Evolutionary conservation across 768 basidiomycete species (phyloP), one percentile per base, ranked within the genome.

Genomic region (Asterophora parasitica): DNA sequence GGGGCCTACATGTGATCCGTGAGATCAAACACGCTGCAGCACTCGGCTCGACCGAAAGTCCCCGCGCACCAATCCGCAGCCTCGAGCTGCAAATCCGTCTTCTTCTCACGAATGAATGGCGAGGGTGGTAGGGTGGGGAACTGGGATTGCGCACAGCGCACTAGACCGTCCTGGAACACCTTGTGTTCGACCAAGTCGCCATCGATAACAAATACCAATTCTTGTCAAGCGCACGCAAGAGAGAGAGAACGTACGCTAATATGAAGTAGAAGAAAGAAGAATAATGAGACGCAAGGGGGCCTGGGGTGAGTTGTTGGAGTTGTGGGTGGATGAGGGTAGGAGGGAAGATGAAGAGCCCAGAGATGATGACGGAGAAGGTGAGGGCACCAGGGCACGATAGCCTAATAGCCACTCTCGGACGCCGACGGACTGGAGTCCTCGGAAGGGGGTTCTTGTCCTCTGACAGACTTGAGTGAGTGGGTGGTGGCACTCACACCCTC

Each of bases 351-450:
- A 58, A n/a, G 62, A 58, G 67, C 61, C 47, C 49, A 67, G 64
- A 65, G 55, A 67, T 53, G 52, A 53, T 54, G 44, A 55, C 52
- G 50, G 32, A 50, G 23, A 50, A 49, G 47, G n/a, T n/a, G n/a
- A 38, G 51, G 33, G 44, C 48, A 48, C 36, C 47, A 36, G 37
- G 26, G 40, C 42, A 44, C 42, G 43, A 60, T 42, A 31, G 44
- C 56, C 74, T 65, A 75, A 60, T 66, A 75, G 40, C 71, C 74
- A 35, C 68, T 66, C 58, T 78, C 76, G 44, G 78, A 75, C 16
- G 74, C 67, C 5, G 76, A 71, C 12, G 77, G 72, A 56, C 67
- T 83, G 7, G 83, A 84, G 55, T 79, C 79, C 60, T 83, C 85
- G 43, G 74, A 78, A 15, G 81, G 78, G 30, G 77, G 74, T 44